Percentiles rank a stretch among this genome's conserved stretches.
Evolutionary conservation across 495 filamentous ascomycete genomes (phyloP).

Genomic region (Pyronema domesticum): DNA sequence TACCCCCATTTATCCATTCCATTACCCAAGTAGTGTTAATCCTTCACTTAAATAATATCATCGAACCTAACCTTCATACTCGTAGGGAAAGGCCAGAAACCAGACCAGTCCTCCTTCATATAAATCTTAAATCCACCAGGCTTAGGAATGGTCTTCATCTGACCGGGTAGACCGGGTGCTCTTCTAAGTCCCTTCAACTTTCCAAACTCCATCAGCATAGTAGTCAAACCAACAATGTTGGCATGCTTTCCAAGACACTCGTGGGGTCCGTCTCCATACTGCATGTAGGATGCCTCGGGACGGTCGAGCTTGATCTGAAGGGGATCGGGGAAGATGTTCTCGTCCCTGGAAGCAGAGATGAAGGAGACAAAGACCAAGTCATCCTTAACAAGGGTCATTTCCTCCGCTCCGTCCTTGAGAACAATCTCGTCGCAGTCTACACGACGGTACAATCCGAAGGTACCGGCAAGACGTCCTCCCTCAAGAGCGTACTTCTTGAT

Average conservation of each 20-base stretch:
- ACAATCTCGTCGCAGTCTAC: slow-evolving; percentile 11
- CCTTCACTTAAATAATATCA: slow-evolving; percentile 15
- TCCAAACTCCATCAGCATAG: slow-evolving; percentile 37
- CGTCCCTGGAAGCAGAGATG: slow-evolving; percentile 43
- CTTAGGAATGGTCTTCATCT: slow-evolving; percentile 51
- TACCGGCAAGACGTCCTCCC: slow-evolving; percentile 33
- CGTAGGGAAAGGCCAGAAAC: slow-evolving; percentile 55
- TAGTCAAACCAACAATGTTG: slow-evolving; percentile 42
- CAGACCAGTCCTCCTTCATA: slow-evolving; percentile 55
- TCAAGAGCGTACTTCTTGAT: slow-evolving; percentile 34
- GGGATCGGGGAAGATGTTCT: slow-evolving; percentile 49
- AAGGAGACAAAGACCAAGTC: slow-evolving; percentile 36
- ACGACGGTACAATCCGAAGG: slow-evolving; percentile 24
- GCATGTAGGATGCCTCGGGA: slow-evolving; percentile 48
- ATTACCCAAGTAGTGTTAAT: too few relatives aligned
- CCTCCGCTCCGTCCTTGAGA: slow-evolving; percentile 6
- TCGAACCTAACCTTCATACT: slow-evolving; percentile 43
- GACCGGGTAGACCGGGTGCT: slow-evolving; percentile 48
- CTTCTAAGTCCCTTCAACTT: slow-evolving; percentile 44
- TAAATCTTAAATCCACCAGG: slow-evolving; percentile 47
- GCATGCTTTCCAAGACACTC: slow-evolving; percentile 39
- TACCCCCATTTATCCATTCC: too few relatives aligned
- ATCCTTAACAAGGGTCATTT: slow-evolving; percentile 21
- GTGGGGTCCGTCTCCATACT: slow-evolving; percentile 40
- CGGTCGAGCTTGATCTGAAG: slow-evolving; percentile 46